Evolutionary conservation across 768 basidiomycete species (phyloP).

Genomic region (Kwoniella mangroviensis): DNA sequence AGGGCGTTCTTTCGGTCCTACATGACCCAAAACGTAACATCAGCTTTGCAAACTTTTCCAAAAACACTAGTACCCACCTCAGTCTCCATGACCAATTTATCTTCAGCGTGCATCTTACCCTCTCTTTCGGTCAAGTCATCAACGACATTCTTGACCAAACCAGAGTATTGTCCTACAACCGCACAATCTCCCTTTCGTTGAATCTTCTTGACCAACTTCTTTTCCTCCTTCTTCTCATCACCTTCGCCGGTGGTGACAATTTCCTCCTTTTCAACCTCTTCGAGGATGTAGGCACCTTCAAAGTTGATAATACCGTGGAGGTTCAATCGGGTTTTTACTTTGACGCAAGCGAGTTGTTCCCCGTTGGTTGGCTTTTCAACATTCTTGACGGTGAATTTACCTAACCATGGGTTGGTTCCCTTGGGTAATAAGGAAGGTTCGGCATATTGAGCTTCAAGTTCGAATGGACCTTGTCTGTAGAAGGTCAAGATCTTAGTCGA

Average conservation of each 20-base stretch:
- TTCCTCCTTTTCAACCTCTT: conserved; percentile 74
- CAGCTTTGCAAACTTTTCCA: not conserved
- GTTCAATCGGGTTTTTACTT: conserved; percentile 88
- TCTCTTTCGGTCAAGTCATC: conserved; percentile 78
- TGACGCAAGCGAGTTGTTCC: conserved; percentile 73
- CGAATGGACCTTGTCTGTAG: conserved; percentile 85
- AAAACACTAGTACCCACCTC: conserved; percentile 65
- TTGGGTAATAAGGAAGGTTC: conserved; percentile 71
- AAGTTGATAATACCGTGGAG: conserved; percentile 84
- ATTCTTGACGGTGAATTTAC: conserved; percentile 77
- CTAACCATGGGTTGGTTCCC: conserved; percentile 81
- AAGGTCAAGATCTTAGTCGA: conserved; percentile 96
- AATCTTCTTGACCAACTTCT: conserved; percentile 78
- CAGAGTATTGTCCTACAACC: conserved; percentile 69
- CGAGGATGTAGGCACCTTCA: conserved; percentile 75
- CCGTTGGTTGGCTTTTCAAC: conserved; percentile 71
- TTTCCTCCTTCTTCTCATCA: conserved; percentile 63
- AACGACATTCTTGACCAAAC: conserved; percentile 69
- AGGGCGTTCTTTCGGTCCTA: conserved; percentile 98
- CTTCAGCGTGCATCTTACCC: conserved; percentile 81
- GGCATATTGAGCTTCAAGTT: conserved; percentile 82
- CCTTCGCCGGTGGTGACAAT: conserved; percentile 72
- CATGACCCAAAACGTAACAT: not conserved
- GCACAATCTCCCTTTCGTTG: conserved; percentile 82
- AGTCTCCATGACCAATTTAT: conserved; percentile 97